phyloP scores from a whole-genome alignment of 2,329 filamentous ascomycete genomes.

The Mollisiaceae sp. region DNA sequence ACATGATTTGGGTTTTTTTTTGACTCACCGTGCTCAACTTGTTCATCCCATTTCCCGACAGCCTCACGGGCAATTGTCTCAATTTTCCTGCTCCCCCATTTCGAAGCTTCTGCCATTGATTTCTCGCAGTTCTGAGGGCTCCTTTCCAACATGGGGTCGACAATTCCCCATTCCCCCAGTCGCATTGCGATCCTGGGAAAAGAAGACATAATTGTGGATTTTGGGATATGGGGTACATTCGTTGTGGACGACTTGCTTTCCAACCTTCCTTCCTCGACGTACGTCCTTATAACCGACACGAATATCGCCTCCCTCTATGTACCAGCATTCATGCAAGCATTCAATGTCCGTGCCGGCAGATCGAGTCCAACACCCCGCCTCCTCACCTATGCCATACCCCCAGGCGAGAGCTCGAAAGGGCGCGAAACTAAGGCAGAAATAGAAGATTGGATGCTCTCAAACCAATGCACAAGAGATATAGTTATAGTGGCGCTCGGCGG shows the following conservation, averaged over 20 bases:
- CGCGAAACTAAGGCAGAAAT: conserved; percentile 93
- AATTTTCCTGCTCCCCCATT: neutral
- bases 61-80: neutral
- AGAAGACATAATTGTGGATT: conserved; percentile 87
- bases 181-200: conserved; percentile 83
- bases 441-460: conserved; percentile 94
- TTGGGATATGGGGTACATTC: conserved; percentile 85
- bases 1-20: neutral
- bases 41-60: neutral
- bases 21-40: neutral
- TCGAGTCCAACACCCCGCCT: conserved; percentile 64
- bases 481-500: conserved; percentile 94
- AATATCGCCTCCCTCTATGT: conserved; percentile 85
- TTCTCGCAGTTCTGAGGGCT: neutral
- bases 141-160: conserved; percentile 33
- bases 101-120: neutral
- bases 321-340: conserved; percentile 72
- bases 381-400: conserved; percentile 84
- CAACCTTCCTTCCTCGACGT: conserved; percentile 83
- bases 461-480: conserved; percentile 93
- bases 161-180: conserved; percentile 48
- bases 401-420: conserved; percentile 92
- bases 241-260: conserved; percentile 80
- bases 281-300: conserved; percentile 95
- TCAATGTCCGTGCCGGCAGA: conserved; percentile 53